Percentiles rank a stretch among this genome's conserved stretches.
Conservation (phyloP, 2,329 filamentous ascomycete genomes). For the Xylaria sp. region DNA sequence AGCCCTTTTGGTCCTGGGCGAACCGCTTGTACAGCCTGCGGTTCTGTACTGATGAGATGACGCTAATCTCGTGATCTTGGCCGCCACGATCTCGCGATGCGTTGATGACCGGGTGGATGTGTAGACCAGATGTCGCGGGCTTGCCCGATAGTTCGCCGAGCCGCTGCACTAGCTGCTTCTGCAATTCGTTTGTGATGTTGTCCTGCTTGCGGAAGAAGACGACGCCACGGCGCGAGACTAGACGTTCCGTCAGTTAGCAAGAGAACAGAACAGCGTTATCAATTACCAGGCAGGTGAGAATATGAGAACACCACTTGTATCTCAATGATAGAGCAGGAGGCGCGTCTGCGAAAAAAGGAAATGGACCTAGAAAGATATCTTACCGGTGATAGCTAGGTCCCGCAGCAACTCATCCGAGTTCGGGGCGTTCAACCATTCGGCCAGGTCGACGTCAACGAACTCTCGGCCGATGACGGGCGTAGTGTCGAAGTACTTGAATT, state of each 20-base stretch:
- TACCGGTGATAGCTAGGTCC: conserved; percentile 71
- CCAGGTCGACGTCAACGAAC: conserved; percentile 62
- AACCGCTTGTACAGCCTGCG: conserved; percentile 53
- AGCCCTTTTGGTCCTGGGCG: conserved; percentile 26
- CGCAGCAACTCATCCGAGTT: conserved; percentile 68
- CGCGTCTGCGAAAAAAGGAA: background rate
- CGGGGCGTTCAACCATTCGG: conserved; percentile 63
- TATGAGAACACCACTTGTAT: background rate
- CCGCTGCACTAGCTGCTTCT: conserved; percentile 68
- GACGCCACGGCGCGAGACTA: conserved; percentile 71
- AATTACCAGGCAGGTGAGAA: background rate
- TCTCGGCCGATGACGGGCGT: conserved; percentile 68
- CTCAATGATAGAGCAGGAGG: too few species aligned
- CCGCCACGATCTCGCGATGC: conserved; percentile 58
- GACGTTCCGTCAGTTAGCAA: background rate
- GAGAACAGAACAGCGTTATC: background rate
- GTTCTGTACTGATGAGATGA: conserved; percentile 63
- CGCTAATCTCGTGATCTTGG: conserved; percentile 65
- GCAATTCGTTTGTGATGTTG: conserved; percentile 63
- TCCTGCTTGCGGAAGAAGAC: conserved; percentile 73
- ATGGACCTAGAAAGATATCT: conserved; percentile 23
- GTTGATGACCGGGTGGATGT: conserved; percentile 65
- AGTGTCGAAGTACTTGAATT: conserved; percentile 61
- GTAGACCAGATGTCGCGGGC: conserved; percentile 59
- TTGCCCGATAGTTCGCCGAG: conserved; percentile 65